Base-by-base conservation (phyloP, 371 early-diverging fungal species). In the Rhizomucor miehei region DNA sequence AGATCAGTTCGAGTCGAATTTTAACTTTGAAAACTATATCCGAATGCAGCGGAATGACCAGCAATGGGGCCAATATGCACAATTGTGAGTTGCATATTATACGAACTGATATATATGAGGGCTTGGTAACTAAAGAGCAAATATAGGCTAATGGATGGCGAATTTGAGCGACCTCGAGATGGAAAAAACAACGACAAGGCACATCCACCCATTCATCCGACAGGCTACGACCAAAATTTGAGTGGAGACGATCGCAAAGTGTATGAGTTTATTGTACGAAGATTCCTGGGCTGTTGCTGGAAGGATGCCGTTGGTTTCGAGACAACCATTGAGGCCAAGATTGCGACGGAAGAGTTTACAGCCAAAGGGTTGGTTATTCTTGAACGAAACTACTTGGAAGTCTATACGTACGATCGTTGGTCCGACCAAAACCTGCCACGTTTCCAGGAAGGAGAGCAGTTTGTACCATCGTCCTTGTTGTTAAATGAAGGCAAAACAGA, bases 131-230 rank as follows among this genome's bases (percentile, higher is more conserved):
- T 51, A 0, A 29, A 3, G 8, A 29, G 5, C 3, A 29, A 29
- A 8, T 29, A 45, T 44, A 84, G 90, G 6, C 69, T 96, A 21
- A 57, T 77, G 1, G 78, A 88, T 53, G 92, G 90, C 6, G 85
- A 84, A 24, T 95, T 95, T 66, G 63, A 75, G 56, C 52, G 63
- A 47, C 99, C 99, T 1, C 78, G 98, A 52, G 81, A 71, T 29
- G 99, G 99, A 2, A 85, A 81, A 40, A 86, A 95, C 62, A 93
- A 98, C 62, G 99, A 99, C 73, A 88, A 95, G 64, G 99, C 99
- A 0, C 99, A 99, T 87, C 98, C 98, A 8, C 99, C 99, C 1
- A 99, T 99, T 60, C 99, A 99, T 70, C 99, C 99, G 1, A 88
- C 94, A 0, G 87, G 79, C 17, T 80, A 79, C 19, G 87, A 86